Conservation (phyloP, 192 early-diverging fungal genomes). For the Entrophospora sp. region DNA sequence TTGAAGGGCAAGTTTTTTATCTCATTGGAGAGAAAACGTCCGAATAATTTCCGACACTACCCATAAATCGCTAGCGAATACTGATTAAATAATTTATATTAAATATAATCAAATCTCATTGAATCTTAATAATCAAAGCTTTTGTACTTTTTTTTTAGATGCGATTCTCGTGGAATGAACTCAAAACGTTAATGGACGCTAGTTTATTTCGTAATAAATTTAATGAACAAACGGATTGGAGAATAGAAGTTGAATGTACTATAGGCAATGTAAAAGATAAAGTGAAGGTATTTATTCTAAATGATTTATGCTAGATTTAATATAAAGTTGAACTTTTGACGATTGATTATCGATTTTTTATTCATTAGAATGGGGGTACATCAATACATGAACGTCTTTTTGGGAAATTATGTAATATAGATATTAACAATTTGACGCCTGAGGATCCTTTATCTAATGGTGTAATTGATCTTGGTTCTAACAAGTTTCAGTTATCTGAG, state of each 20-base stretch:
- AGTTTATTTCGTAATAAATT: neutral
- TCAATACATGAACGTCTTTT: neutral
- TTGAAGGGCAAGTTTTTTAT: too few relatives aligned
- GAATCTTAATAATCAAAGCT: neutral
- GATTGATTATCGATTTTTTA: neutral
- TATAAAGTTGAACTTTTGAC: neutral
- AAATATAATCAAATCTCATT: neutral
- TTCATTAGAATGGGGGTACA: neutral
- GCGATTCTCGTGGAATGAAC: neutral
- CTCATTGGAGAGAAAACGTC: too few relatives aligned
- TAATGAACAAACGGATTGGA: neutral
- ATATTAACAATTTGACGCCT: neutral
- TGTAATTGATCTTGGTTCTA: neutral
- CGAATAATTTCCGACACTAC: too few relatives aligned
- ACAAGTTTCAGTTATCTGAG: neutral
- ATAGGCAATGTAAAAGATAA: neutral
- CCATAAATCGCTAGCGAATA: too few relatives aligned
- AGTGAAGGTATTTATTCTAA: neutral
- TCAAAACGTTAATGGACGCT: neutral
- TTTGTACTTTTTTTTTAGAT: neutral
- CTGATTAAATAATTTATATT: neutral
- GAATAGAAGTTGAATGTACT: neutral
- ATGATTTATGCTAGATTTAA: neutral
- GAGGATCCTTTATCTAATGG: neutral
- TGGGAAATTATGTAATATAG: neutral